phyloP scores from a whole-genome alignment of 2,329 filamentous ascomycete species.

The Paecilomyces dactylethromorphus region DNA sequence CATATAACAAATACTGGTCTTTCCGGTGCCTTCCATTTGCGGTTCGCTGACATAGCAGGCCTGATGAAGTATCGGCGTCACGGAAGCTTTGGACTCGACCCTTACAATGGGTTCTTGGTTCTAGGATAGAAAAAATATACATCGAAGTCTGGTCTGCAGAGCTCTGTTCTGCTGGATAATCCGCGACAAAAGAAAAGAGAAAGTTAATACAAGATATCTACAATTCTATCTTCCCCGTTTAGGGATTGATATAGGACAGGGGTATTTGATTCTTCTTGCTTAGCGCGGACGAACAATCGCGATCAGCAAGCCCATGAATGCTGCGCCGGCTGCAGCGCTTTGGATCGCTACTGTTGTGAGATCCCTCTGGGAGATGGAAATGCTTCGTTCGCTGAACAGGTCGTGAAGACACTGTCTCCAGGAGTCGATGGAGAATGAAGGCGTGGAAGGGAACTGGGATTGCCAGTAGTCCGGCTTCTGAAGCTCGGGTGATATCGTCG shows the following conservation, averaged over 20 bases:
- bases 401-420: slow-evolving; percentile 51
- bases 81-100: too few species aligned
- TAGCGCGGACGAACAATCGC: slow-evolving; percentile 44
- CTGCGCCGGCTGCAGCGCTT: slow-evolving; percentile 60
- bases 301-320: slow-evolving; percentile 48
- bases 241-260: background rate
- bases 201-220: background rate
- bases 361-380: slow-evolving; percentile 62
- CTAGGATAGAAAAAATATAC: background rate
- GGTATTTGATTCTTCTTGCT: slow-evolving; percentile 1
- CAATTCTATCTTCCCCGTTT: background rate
- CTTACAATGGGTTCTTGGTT: too few species aligned
- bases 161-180: background rate
- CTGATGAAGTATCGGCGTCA: too few species aligned
- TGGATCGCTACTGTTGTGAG: slow-evolving; percentile 64
- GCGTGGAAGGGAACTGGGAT: slow-evolving; percentile 16
- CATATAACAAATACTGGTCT: background rate
- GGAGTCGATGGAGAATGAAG: slow-evolving; percentile 25
- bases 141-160: background rate
- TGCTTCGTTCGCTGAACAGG: slow-evolving; percentile 58
- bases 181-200: background rate
- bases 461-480: slow-evolving; percentile 10
- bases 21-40: background rate
- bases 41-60: background rate
- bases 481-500: background rate